phyloP scores from a whole-genome alignment of 2,329 filamentous ascomycete species.

The Neonectria hederae region DNA sequence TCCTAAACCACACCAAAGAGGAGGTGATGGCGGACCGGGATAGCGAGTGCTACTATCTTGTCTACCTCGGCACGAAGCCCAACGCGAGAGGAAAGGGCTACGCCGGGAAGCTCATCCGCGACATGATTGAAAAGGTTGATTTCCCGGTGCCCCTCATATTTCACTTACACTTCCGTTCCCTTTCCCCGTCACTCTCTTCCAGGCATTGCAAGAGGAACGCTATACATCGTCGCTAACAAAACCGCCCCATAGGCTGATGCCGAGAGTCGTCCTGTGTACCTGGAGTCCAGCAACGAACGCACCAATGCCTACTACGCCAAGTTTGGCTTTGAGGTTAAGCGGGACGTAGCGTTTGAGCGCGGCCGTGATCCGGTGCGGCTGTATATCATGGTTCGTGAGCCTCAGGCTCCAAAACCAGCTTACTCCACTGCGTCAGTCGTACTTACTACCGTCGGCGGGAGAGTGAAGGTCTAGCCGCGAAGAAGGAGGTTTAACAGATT shows the following conservation, averaged over 20 bases:
- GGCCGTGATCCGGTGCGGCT: constrained; percentile 68
- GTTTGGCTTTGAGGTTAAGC: constrained; percentile 75
- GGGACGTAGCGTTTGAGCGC: constrained; percentile 70
- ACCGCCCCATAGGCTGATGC: constrained; percentile 66
- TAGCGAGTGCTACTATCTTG: constrained; percentile 79
- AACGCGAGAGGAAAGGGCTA: constrained; percentile 77
- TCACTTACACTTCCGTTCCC: background rate
- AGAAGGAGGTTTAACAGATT: background rate
- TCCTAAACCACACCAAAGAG: constrained; percentile 77
- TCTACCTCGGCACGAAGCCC: constrained; percentile 82
- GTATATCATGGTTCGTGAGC: constrained; percentile 86
- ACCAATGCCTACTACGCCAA: constrained; percentile 79
- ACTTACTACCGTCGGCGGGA: constrained; percentile 33
- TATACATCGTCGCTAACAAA: background rate
- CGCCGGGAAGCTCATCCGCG: constrained; percentile 74
- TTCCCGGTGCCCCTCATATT: background rate
- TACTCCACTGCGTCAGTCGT: constrained; percentile 38
- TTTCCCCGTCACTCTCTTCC: background rate
- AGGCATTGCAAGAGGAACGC: background rate
- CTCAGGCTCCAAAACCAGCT: constrained; percentile 50
- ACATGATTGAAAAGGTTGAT: constrained; percentile 71
- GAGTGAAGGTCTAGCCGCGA: constrained; percentile 36
- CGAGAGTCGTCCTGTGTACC: constrained; percentile 75
- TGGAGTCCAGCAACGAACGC: constrained; percentile 76
- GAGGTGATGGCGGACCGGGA: constrained; percentile 74